A percentile compares a stretch with the other conserved stretches of the same genome.
These are phyloP conservation scores for Penicillium sp. DNA, from an alignment of 2,329 filamentous ascomycete genomes.

Conservation along the genomic window DNA sequence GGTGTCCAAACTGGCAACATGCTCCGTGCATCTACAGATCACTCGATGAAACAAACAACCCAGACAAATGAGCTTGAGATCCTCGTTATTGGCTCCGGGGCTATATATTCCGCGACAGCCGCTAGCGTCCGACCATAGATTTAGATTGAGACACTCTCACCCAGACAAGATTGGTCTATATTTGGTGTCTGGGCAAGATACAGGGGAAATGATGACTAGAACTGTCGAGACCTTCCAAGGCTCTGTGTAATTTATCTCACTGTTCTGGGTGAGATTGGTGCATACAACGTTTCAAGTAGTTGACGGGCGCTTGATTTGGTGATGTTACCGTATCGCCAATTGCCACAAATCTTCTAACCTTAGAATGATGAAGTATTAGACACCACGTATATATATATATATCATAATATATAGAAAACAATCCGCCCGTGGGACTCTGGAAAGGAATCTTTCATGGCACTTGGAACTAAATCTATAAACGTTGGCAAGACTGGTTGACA, in stretches of 20 bases:
- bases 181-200: not conserved
- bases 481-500: not conserved
- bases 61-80: not conserved
- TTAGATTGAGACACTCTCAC: not conserved
- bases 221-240: not conserved
- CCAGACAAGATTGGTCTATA: not conserved
- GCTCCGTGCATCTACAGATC: not conserved
- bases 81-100: conserved; percentile 2
- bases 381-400: no score
- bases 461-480: not conserved
- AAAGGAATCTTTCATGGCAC: not conserved
- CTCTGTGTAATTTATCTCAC: not conserved
- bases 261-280: not conserved
- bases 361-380: not conserved
- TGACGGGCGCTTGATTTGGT: not conserved
- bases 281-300: not conserved
- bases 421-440: not conserved
- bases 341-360: not conserved
- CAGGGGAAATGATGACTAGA: no score
- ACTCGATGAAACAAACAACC: conserved; percentile 1
- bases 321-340: not conserved
- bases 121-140: conserved; percentile 8
- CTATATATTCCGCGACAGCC: conserved; percentile 2
- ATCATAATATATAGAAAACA: not conserved
- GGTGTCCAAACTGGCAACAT: not conserved